A percentile compares a stretch with the other conserved stretches of the same genome.
phyloP scores from a whole-genome alignment of 192 early-diverging fungal species.

The Linnemannia elongata region DNA sequence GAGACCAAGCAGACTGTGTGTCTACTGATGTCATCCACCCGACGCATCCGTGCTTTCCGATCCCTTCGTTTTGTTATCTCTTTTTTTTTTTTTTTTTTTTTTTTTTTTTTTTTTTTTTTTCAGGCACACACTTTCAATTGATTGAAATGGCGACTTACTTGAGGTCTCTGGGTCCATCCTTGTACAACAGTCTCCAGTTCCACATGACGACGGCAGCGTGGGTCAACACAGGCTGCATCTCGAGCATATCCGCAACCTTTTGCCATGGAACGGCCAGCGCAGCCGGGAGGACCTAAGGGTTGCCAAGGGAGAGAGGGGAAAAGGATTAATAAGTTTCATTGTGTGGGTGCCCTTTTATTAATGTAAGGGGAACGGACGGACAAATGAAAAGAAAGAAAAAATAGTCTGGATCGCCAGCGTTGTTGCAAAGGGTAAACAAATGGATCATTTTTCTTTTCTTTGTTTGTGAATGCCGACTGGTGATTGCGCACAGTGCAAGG shows the following conservation, averaged over 20 bases:
- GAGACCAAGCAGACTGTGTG: background rate
- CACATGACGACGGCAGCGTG: conserved; percentile 91
- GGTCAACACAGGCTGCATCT: conserved; percentile 88
- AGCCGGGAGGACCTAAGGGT: conserved; percentile 75
- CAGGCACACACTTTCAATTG: background rate
- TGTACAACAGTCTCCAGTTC: conserved; percentile 94
- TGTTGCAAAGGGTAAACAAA: background rate
- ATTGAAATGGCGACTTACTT: conserved; percentile 60
- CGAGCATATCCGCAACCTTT: conserved; percentile 76
- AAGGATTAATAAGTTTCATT: background rate
- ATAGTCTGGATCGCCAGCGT: background rate
- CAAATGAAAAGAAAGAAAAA: background rate
- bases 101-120: background rate
- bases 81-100: background rate
- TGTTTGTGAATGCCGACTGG: background rate
- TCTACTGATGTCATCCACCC: background rate
- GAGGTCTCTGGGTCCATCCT: conserved; percentile 79
- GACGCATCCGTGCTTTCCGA: conserved; percentile 2
- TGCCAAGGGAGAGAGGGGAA: background rate
- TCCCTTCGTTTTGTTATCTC: background rate
- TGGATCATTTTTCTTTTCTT: conserved; percentile 6
- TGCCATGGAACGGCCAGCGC: conserved; percentile 90
- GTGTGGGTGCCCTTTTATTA: background rate
- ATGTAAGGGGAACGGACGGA: background rate
- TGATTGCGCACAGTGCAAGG: background rate